Evolutionary conservation across 495 filamentous ascomycete species (phyloP).

Genomic region (Xylaria grammica): DNA sequence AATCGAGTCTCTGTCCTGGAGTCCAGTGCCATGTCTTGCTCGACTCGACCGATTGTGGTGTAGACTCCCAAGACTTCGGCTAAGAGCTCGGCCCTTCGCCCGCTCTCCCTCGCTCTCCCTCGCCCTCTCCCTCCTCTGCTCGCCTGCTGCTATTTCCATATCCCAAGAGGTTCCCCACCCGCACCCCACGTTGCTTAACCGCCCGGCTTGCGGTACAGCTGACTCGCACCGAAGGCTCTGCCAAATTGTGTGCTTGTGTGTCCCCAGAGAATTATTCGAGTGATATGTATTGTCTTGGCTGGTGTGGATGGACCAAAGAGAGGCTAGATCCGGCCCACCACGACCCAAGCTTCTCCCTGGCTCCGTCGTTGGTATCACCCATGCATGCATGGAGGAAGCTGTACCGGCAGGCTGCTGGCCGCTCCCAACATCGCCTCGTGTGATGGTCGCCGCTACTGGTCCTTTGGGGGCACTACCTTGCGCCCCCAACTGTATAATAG

Average conservation of each 20-base stretch:
- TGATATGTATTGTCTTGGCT: slow-evolving; percentile 10
- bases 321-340: slow-evolving; percentile 10
- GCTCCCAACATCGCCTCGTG: slow-evolving; percentile 20
- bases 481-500: slow-evolving; percentile 52
- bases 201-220: slow-evolving; percentile 48
- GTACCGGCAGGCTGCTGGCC: slow-evolving; percentile 20
- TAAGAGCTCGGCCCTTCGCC: no score
- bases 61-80: slow-evolving; percentile 5
- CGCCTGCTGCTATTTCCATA: slow-evolving; percentile 24
- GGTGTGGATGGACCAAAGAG: slow-evolving; percentile 6
- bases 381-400: slow-evolving; percentile 12
- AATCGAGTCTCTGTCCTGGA: not conserved
- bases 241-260: slow-evolving; percentile 11
- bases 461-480: slow-evolving; percentile 29
- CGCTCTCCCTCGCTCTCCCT: slow-evolving; percentile 29
- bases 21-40: no score
- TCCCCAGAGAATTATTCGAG: slow-evolving; percentile 17
- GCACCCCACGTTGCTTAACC: slow-evolving; percentile 40
- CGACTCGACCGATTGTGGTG: no score
- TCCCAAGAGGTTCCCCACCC: slow-evolving; percentile 27
- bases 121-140: slow-evolving; percentile 20
- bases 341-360: slow-evolving; percentile 20
- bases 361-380: slow-evolving; percentile 4
- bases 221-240: slow-evolving; percentile 29
- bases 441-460: slow-evolving; percentile 24